Percentiles rank a stretch among this genome's conserved stretches.
phyloP scores from a whole-genome alignment of 768 basidiomycete genomes.

The Russula abietina region DNA sequence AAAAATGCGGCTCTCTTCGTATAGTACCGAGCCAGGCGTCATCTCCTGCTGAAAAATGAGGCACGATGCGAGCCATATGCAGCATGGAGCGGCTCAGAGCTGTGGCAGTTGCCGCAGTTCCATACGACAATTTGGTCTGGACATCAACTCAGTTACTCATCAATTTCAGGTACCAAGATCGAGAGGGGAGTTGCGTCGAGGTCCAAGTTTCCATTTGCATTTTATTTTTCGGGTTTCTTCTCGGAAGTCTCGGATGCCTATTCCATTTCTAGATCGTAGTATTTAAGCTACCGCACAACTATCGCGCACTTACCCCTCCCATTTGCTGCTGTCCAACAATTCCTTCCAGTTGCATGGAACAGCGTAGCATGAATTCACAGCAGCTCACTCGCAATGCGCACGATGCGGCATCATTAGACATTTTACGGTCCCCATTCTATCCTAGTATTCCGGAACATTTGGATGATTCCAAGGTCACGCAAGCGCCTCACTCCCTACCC shows the following conservation, averaged over 20 bases:
- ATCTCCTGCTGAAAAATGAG: neutral
- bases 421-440: conserved; percentile 10
- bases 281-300: conserved; percentile 13
- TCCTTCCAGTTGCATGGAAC: conserved; percentile 7
- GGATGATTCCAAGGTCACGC: conserved; percentile 3
- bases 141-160: conserved; percentile 18
- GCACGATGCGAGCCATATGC: neutral
- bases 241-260: conserved; percentile 18
- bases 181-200: conserved; percentile 17
- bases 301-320: conserved; percentile 2
- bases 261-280: conserved; percentile 18
- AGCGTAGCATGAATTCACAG: conserved; percentile 5
- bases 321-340: neutral
- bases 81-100: neutral
- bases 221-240: conserved; percentile 17
- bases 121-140: conserved; percentile 7
- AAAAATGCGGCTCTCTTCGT: neutral
- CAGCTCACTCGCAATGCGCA: conserved; percentile 9
- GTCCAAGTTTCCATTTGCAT: conserved; percentile 14
- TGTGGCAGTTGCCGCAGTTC: neutral
- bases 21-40: neutral
- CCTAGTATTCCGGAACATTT: neutral
- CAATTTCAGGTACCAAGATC: conserved; percentile 23
- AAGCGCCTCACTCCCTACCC: neutral
- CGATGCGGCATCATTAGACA: neutral